Evolutionary conservation across 202 grass and related monocot genomes (phyloP).

Genomic region (Elaeis oleifera): DNA sequence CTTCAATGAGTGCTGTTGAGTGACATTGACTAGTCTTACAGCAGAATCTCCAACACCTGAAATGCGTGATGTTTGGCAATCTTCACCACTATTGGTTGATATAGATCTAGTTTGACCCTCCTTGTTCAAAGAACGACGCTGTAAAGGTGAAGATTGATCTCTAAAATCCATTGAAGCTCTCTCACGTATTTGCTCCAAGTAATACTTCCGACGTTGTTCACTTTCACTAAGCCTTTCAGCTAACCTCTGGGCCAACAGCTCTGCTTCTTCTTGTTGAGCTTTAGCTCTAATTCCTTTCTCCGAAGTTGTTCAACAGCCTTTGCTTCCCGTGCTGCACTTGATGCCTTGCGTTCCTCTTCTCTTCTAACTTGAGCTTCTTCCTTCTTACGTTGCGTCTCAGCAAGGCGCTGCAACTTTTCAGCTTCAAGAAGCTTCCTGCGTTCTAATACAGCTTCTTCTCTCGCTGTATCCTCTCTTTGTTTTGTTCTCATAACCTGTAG

Average conservation of each 20-base stretch:
- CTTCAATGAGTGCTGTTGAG: slow-evolving; percentile 46
- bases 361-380: slow-evolving; percentile 94
- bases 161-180: slow-evolving; percentile 99
- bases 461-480: slow-evolving; percentile 94
- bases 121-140: slow-evolving; percentile 84
- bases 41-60: slow-evolving; percentile 42
- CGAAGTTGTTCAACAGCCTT: slow-evolving; percentile 78
- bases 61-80: slow-evolving; percentile 42
- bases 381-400: slow-evolving; percentile 95
- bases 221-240: slow-evolving; percentile 96
- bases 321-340: slow-evolving; percentile 89
- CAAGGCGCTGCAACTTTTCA: slow-evolving; percentile 97
- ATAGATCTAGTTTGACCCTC: slow-evolving; percentile 57
- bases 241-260: slow-evolving; percentile 87
- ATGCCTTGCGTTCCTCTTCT: slow-evolving; percentile 99
- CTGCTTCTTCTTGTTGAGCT: slow-evolving; percentile 87
- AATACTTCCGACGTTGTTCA: slow-evolving; percentile 92
- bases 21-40: slow-evolving; percentile 48
- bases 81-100: slow-evolving; percentile 58
- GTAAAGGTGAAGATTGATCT: slow-evolving; percentile 93
- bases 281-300: slow-evolving; percentile 98
- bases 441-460: slow-evolving; percentile 97
- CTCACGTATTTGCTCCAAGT: slow-evolving; percentile 99
- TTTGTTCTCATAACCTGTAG: slow-evolving; percentile 95
- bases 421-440: slow-evolving; percentile 90